Evolutionary conservation across 257 asterid species (phyloP).

Genomic region (Lithospermum erythrorhizon): DNA sequence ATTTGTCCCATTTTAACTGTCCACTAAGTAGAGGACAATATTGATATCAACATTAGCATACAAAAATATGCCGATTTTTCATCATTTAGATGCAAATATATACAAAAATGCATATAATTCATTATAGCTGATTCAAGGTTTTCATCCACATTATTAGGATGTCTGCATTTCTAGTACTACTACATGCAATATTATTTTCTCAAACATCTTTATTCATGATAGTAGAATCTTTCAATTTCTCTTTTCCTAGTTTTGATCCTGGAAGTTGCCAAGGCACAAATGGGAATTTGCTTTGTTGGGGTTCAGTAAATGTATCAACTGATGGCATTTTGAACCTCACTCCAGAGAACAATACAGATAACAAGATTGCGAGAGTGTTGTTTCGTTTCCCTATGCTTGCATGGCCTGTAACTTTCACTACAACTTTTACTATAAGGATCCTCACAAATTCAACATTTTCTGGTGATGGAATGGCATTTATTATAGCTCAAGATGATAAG

Average conservation of each 20-base stretch:
- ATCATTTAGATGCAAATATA: slow-evolving; percentile 1
- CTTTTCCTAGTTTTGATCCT: slow-evolving; percentile 37
- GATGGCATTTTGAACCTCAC: slow-evolving; percentile 40
- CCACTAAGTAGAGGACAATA: not conserved
- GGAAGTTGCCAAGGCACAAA: slow-evolving; percentile 21
- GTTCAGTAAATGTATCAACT: slow-evolving; percentile 27
- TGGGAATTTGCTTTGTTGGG: slow-evolving; percentile 42
- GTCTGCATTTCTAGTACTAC: slow-evolving; percentile 10
- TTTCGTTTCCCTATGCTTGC: slow-evolving; percentile 31
- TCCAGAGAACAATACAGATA: slow-evolving; percentile 17
- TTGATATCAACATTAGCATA: not conserved
- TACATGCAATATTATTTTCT: slow-evolving; percentile 21
- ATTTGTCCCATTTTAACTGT: not conserved
- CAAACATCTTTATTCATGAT: slow-evolving; percentile 11
- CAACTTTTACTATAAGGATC: slow-evolving; percentile 36
- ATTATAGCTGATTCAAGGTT: not conserved
- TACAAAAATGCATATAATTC: not conserved
- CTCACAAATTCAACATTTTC: slow-evolving; percentile 30
- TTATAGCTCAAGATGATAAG: slow-evolving; percentile 38
- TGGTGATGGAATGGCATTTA: slow-evolving; percentile 59
- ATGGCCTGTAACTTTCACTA: slow-evolving; percentile 57
- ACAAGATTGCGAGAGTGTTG: slow-evolving; percentile 37
- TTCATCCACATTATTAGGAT: slow-evolving; percentile 15
- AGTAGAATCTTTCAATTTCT: slow-evolving; percentile 36
- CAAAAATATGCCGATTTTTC: not conserved